A percentile compares a stretch with the other conserved stretches of the same genome.
Evolutionary conservation across 371 early-diverging fungal species (phyloP).

Genomic region (Blastocladiella emersonii): DNA sequence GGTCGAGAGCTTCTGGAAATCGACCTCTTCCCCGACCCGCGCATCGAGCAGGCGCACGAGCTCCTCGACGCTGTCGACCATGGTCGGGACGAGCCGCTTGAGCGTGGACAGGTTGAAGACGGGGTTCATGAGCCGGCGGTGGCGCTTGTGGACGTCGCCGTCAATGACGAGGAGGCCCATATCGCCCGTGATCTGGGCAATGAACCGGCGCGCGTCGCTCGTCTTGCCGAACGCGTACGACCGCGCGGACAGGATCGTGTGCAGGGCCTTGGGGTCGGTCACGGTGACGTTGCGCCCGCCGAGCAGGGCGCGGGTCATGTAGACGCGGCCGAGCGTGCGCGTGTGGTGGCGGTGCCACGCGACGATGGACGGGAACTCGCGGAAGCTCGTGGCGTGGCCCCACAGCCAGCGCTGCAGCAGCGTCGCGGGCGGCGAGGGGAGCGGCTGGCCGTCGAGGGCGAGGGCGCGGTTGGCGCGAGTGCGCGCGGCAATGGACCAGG

Average conservation of each 20-base stretch:
- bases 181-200: neutral
- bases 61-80: neutral
- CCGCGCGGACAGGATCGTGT: neutral
- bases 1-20: neutral
- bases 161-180: neutral
- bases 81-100: neutral
- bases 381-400: too few relatives aligned
- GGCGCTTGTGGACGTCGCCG: neutral
- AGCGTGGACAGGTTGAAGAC: neutral
- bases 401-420: too few relatives aligned
- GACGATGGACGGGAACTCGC: too few relatives aligned
- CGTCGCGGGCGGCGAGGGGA: too few relatives aligned
- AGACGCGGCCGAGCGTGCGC: neutral
- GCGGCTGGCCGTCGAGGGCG: too few relatives aligned
- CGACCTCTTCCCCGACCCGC: neutral
- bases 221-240: neutral
- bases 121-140: neutral
- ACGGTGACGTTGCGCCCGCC: neutral
- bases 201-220: neutral
- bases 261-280: neutral
- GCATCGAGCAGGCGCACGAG: neutral
- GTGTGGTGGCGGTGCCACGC: too few relatives aligned
- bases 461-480: too few relatives aligned
- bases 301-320: neutral
- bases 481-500: too few relatives aligned